Conservation (phyloP, 768 basidiomycete genomes). For the Lentinula raphanica region DNA sequence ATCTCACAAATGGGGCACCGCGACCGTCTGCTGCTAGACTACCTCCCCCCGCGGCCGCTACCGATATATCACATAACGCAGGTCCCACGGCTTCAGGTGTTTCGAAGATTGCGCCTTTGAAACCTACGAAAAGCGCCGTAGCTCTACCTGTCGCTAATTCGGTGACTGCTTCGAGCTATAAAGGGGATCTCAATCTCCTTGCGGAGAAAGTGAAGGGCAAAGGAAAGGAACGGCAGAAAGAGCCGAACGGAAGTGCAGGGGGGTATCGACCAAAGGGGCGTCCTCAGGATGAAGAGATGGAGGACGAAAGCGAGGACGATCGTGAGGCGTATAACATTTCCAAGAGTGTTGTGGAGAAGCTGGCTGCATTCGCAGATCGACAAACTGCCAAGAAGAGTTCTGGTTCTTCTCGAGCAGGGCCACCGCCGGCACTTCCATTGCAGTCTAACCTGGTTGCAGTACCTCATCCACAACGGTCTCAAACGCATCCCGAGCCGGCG, state of each 20-base stretch:
- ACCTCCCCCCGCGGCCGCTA: background rate
- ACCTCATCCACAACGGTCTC: constrained; percentile 3
- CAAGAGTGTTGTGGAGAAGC: constrained; percentile 61
- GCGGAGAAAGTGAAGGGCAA: background rate
- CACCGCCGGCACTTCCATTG: constrained; percentile 2
- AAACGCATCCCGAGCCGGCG: constrained; percentile 3
- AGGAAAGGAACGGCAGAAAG: constrained; percentile 13
- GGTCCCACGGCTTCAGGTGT: background rate
- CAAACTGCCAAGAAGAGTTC: background rate
- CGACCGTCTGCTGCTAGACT: background rate
- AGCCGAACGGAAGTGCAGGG: constrained; percentile 25
- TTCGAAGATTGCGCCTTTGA: constrained; percentile 28
- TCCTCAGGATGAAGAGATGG: constrained; percentile 62
- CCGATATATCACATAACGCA: background rate
- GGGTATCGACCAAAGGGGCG: constrained; percentile 63
- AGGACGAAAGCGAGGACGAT: constrained; percentile 51
- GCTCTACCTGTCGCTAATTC: constrained; percentile 48
- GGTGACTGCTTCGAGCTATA: constrained; percentile 15
- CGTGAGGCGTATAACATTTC: constrained; percentile 46
- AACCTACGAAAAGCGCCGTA: constrained; percentile 50
- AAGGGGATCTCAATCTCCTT: background rate
- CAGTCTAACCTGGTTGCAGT: constrained; percentile 9
- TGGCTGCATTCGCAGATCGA: constrained; percentile 4
- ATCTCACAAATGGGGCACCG: background rate
- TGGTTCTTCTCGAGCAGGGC: constrained; percentile 3